These are phyloP conservation scores for Termitomyces sp. DNA, from an alignment of 768 basidiomycete species.

Conservation along the genomic window DNA sequence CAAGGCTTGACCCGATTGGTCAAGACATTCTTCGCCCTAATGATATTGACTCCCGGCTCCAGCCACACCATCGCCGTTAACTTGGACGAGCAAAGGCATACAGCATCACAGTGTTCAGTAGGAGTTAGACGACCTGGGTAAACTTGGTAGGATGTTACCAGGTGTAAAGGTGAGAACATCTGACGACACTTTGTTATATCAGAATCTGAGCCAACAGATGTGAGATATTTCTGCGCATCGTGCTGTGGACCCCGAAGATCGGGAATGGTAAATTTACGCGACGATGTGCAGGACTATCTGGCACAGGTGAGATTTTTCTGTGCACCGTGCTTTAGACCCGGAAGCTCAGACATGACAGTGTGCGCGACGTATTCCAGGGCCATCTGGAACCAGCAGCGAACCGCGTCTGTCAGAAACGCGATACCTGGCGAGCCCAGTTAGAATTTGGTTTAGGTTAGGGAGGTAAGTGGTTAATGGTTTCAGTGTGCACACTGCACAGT, in stretches of 20 bases:
- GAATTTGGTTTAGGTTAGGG: background rate
- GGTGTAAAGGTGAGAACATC: background rate
- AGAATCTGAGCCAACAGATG: background rate
- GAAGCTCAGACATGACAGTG: no score
- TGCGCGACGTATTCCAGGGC: background rate
- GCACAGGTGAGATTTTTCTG: background rate
- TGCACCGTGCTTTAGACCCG: no score
- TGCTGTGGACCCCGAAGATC: background rate
- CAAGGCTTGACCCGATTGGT: no score
- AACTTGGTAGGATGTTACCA: slow-evolving; percentile 5
- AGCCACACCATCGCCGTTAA: no score
- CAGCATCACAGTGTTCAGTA: background rate
- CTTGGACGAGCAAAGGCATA: background rate
- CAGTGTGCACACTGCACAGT: no score
- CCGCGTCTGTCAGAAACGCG: background rate
- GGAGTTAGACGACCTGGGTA: slow-evolving; percentile 9
- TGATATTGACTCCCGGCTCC: no score
- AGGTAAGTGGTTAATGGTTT: background rate
- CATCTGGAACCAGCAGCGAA: background rate
- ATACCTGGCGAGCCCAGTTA: background rate
- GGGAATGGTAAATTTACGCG: background rate
- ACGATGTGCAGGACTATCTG: background rate
- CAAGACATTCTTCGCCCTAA: background rate
- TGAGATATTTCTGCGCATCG: slow-evolving; percentile 1
- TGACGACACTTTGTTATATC: background rate